Evolutionary conservation across 2,329 filamentous ascomycete species (phyloP).

Genomic region (Nemania bipapillata): DNA sequence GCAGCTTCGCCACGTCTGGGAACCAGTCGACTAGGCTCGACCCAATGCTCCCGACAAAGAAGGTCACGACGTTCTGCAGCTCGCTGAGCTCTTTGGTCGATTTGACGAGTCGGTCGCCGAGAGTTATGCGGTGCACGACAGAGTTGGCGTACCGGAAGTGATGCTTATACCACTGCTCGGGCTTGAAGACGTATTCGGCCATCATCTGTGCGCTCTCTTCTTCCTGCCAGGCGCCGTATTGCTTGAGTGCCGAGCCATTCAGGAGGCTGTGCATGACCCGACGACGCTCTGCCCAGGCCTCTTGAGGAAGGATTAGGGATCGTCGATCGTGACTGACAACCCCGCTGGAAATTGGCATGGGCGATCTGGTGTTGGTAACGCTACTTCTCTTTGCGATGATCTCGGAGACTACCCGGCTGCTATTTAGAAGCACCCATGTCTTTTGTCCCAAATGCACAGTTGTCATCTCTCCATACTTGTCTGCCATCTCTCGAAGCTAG

Average conservation of each 20-base stretch:
- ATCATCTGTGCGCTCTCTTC: conserved; percentile 50
- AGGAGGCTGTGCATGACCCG: conserved; percentile 53
- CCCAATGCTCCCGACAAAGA: conserved; percentile 48
- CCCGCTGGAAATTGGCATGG: conserved; percentile 51
- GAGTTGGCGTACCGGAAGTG: conserved; percentile 53
- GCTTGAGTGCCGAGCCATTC: conserved; percentile 48
- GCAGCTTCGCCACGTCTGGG: conserved; percentile 38
- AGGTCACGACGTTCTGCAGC: conserved; percentile 47
- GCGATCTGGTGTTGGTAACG: conserved; percentile 50
- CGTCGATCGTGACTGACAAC: conserved; percentile 51
- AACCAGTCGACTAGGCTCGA: conserved; percentile 36
- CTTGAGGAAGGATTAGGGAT: conserved; percentile 36
- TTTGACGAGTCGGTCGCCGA: conserved; percentile 48
- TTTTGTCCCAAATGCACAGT: conserved; percentile 43
- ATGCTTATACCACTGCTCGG: conserved; percentile 50
- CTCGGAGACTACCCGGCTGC: conserved; percentile 49
- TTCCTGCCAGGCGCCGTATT: conserved; percentile 50
- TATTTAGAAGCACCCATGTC: conserved; percentile 54
- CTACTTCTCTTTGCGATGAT: conserved; percentile 51
- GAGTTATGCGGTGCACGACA: conserved; percentile 51
- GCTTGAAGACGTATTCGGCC: conserved; percentile 47
- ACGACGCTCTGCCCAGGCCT: conserved; percentile 50
- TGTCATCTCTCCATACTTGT: conserved; percentile 42
- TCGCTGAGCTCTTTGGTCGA: conserved; percentile 48
- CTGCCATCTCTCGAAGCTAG: no score